These are phyloP conservation scores for Saturnispora galanensis DNA, from an alignment of 805 yeast genomes.

Conservation along the genomic window DNA sequence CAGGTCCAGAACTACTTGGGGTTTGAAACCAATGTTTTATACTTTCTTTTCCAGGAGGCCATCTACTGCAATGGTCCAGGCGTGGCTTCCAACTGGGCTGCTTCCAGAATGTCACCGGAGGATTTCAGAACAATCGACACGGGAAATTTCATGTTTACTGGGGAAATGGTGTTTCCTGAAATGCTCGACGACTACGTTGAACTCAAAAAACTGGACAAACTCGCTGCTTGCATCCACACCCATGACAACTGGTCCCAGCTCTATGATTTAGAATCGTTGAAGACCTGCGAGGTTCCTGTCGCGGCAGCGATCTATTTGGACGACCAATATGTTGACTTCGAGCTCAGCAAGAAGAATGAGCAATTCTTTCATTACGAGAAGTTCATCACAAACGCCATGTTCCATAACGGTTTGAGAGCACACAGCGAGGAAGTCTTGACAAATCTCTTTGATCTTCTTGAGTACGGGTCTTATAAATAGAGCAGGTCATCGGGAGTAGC, in stretches of 20 bases:
- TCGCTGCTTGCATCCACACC: constrained; percentile 30
- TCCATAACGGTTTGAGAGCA: constrained; percentile 42
- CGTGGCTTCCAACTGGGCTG: constrained; percentile 37
- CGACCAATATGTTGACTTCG: constrained; percentile 46
- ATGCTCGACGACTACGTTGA: constrained; percentile 42
- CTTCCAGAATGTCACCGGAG: constrained; percentile 26
- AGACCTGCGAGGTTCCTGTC: constrained; percentile 27
- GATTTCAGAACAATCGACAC: constrained; percentile 16
- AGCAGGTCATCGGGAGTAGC: constrained; percentile 13
- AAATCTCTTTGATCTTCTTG: constrained; percentile 30
- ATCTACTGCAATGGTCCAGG: constrained; percentile 40
- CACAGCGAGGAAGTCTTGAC: constrained; percentile 32
- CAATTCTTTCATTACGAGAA: constrained; percentile 26
- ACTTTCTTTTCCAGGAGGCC: constrained; percentile 50
- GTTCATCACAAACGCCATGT: constrained; percentile 37
- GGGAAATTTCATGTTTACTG: constrained; percentile 15
- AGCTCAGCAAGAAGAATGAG: constrained; percentile 21
- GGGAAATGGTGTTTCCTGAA: constrained; percentile 30
- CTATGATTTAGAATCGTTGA: constrained; percentile 19
- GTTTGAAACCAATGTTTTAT: constrained; percentile 46
- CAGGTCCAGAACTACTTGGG: constrained; percentile 27
- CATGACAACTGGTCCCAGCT: constrained; percentile 22
- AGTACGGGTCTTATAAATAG: constrained; percentile 22
- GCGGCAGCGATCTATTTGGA: constrained; percentile 39
- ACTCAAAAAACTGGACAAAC: constrained; percentile 29